A percentile compares a stretch with the other conserved stretches of the same genome.
Conservation (phyloP, 352 stramenopile genomes). For the Aphanomyces invadans region DNA sequence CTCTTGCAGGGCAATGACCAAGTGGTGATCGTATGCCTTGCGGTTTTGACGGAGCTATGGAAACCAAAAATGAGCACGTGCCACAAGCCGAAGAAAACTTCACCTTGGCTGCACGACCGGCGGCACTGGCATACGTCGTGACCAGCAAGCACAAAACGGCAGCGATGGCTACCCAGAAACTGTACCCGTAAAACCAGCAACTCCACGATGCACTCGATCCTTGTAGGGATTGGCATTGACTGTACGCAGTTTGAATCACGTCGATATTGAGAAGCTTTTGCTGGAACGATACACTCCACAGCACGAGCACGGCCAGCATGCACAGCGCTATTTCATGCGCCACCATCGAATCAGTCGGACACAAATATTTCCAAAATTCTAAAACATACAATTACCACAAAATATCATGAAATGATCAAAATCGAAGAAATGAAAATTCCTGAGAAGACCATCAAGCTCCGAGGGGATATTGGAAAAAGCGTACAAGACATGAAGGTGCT, state of each 20-base stretch:
- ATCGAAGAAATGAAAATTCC: no score
- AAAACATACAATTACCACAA: no score
- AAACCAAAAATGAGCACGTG: background rate
- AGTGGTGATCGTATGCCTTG: conserved; percentile 75
- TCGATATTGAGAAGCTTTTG: conserved; percentile 73
- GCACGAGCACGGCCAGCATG: conserved; percentile 60
- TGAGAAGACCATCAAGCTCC: no score
- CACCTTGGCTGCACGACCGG: conserved; percentile 60
- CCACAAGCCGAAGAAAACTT: background rate
- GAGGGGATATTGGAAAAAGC: no score
- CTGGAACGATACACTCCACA: conserved; percentile 69
- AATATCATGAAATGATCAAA: no score
- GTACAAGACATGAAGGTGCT: background rate
- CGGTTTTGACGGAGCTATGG: conserved; percentile 65
- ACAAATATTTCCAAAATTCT: no score
- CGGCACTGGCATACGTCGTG: conserved; percentile 67
- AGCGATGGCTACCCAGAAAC: conserved; percentile 75
- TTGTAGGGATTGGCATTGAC: conserved; percentile 57
- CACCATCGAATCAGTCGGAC: no score
- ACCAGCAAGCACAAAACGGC: conserved; percentile 72
- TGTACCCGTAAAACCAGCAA: conserved; percentile 84
- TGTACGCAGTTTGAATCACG: conserved; percentile 67
- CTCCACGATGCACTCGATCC: conserved; percentile 39
- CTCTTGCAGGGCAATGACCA: conserved; percentile 65
- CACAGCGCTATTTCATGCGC: conserved; percentile 63